A percentile compares a stretch with the other conserved stretches of the same genome.
Evolutionary conservation across 2,329 filamentous ascomycete genomes (phyloP).

Genomic region (Fusarium sp.): DNA sequence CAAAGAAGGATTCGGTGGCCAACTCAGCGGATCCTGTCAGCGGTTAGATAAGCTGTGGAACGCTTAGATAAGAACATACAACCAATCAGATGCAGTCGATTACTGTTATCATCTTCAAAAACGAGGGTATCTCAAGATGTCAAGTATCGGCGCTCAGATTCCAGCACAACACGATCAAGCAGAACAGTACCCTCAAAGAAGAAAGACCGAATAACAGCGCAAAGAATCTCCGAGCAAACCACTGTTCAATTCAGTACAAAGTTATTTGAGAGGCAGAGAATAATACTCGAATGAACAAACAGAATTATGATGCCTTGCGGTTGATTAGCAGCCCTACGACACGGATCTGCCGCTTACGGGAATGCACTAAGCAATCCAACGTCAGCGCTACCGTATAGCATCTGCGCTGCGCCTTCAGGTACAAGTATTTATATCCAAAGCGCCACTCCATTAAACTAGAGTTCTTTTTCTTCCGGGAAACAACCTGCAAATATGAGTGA

Average conservation of each 20-base stretch:
- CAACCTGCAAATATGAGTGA: constrained; percentile 5
- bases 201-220: too few species aligned
- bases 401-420: neutral
- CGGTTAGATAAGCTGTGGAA: neutral
- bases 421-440: neutral
- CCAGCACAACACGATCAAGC: neutral
- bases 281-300: neutral
- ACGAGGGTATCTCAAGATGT: neutral
- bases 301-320: neutral
- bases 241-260: neutral
- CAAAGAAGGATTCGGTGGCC: neutral
- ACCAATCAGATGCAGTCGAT: neutral
- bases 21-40: neutral
- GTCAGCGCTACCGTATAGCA: constrained; percentile 7
- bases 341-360: neutral
- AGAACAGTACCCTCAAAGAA: neutral
- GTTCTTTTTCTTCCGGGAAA: too few species aligned
- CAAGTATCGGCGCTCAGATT: neutral
- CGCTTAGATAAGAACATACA: neutral
- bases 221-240: neutral
- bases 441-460: neutral
- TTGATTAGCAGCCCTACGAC: constrained; percentile 6
- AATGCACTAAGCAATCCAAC: constrained; percentile 1
- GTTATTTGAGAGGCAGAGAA: rapidly evolving
- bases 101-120: neutral